A percentile compares a stretch with the other conserved stretches of the same genome.
Evolutionary conservation across 768 basidiomycete species (phyloP).

Genomic region (Tricholoma sp.): DNA sequence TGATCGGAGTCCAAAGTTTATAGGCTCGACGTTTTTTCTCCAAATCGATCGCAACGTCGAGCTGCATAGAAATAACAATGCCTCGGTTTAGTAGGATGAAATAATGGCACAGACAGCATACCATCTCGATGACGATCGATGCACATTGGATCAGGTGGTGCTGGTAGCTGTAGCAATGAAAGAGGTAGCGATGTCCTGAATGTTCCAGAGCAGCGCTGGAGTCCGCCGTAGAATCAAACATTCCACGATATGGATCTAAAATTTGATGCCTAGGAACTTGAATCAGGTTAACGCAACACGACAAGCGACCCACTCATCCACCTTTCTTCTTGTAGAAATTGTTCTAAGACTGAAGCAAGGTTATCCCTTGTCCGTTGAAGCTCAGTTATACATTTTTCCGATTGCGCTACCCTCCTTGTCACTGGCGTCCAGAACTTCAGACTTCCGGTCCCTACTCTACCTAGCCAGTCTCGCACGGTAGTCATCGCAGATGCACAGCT

Average conservation of each 20-base stretch:
- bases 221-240: slow-evolving; percentile 34
- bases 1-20: slow-evolving; percentile 55
- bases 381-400: slow-evolving; percentile 29
- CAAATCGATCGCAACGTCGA: slow-evolving; percentile 51
- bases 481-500: slow-evolving; percentile 34
- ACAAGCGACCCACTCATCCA: slow-evolving; percentile 15
- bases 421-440: slow-evolving; percentile 31
- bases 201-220: slow-evolving; percentile 28
- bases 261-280: slow-evolving; percentile 34
- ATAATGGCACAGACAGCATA: slow-evolving; percentile 8
- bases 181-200: slow-evolving; percentile 65
- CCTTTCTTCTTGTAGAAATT: slow-evolving; percentile 50
- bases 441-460: slow-evolving; percentile 27
- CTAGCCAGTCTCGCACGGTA: slow-evolving; percentile 48
- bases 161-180: slow-evolving; percentile 73
- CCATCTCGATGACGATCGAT: slow-evolving; percentile 35
- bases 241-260: slow-evolving; percentile 55
- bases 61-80: slow-evolving; percentile 28
- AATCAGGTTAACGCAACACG: background rate
- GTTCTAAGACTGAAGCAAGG: slow-evolving; percentile 32
- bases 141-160: slow-evolving; percentile 43
- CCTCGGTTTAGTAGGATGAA: too few relatives aligned
- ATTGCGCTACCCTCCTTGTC: slow-evolving; percentile 23
- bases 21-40: slow-evolving; percentile 40
- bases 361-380: slow-evolving; percentile 32